Percentiles rank a stretch among this genome's conserved stretches.
phyloP scores from a whole-genome alignment of 768 basidiomycete genomes.

The Boletus patriciae region DNA sequence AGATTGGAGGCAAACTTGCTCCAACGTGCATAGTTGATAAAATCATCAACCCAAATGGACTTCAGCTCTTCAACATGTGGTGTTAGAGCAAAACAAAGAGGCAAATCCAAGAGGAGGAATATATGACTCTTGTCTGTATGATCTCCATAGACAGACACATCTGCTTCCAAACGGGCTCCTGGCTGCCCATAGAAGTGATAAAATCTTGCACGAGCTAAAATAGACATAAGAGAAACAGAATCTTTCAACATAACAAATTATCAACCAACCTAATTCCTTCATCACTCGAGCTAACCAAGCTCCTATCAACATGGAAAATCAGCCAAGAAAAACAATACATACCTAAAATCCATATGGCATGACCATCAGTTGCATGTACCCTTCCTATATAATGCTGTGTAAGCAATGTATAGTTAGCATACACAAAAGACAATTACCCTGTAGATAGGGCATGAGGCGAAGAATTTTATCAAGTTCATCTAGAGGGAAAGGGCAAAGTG shows the following conservation, averaged over 20 bases:
- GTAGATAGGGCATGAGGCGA: background rate
- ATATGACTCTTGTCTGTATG: background rate
- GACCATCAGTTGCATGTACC: background rate
- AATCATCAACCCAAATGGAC: slow-evolving; percentile 1
- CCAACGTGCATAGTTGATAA: background rate
- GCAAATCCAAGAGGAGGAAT: background rate
- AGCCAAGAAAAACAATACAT: background rate
- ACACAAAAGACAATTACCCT: background rate
- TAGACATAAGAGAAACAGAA: background rate
- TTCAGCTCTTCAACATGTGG: background rate
- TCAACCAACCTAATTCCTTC: background rate
- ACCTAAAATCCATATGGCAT: background rate
- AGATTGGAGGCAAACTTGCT: background rate
- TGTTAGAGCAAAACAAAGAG: background rate
- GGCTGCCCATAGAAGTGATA: slow-evolving; percentile 2
- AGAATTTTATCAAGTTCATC: background rate
- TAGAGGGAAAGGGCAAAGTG: background rate
- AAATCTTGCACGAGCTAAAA: background rate
- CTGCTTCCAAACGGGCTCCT: background rate
- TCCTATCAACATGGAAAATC: background rate
- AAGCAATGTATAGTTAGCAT: background rate
- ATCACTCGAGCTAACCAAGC: background rate
- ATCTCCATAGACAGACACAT: background rate
- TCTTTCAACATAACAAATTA: background rate
- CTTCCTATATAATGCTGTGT: background rate